Conservation (phyloP, 2,329 filamentous ascomycete species). For the Alternaria metachromatica region DNA sequence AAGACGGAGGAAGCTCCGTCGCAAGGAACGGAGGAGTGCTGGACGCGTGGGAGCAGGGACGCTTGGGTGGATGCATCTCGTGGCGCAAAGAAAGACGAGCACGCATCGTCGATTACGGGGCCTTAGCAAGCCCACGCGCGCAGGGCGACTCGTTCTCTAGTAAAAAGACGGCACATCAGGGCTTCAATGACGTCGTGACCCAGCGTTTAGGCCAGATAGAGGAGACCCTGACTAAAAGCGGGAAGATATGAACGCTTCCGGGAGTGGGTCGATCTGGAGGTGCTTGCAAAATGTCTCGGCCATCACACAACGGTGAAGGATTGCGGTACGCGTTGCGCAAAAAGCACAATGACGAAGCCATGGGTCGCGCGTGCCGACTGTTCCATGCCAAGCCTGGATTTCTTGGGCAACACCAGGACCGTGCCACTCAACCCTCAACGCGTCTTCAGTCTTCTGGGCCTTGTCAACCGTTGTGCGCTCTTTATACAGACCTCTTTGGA, state of each 20-base stretch:
- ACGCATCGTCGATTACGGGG: constrained; percentile 8
- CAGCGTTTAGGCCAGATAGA: constrained; percentile 1
- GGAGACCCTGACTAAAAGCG: constrained; percentile 6
- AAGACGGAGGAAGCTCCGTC: background rate
- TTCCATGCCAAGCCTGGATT: constrained; percentile 4
- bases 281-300: background rate
- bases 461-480: background rate
- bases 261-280: constrained; percentile 4
- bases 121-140: background rate
- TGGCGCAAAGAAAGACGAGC: background rate
- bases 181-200: constrained; percentile 11
- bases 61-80: constrained; percentile 6
- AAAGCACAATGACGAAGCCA: constrained; percentile 1
- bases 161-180: background rate
- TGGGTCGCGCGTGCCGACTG: background rate
- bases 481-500: background rate
- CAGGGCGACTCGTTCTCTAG: constrained; percentile 1
- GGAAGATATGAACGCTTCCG: background rate
- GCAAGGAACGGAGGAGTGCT: background rate
- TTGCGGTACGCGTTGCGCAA: background rate
- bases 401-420: background rate
- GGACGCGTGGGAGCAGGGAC: background rate
- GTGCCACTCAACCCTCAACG: background rate
- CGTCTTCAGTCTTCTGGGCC: background rate
- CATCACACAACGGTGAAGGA: background rate